Evolutionary conservation across 805 yeast genomes (phyloP).

Genomic region (Zygoascus biomembranicola): DNA sequence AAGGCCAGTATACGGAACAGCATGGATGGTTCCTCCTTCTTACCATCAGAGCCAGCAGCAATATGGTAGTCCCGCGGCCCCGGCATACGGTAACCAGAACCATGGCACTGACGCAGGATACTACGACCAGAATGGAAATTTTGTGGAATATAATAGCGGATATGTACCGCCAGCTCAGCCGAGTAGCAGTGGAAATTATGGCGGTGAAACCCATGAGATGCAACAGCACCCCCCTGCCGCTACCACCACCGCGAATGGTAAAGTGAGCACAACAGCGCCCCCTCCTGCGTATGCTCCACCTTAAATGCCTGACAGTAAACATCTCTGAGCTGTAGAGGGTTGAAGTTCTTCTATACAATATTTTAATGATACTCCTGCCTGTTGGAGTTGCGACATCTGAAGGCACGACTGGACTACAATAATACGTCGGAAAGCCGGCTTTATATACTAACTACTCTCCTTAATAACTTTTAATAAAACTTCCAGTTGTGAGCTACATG

Average conservation of each 20-base stretch:
- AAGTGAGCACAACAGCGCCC: neutral
- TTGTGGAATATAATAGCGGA: conserved; percentile 11
- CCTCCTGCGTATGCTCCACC: conserved; percentile 9
- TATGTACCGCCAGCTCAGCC: conserved; percentile 9
- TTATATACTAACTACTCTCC: too few species aligned
- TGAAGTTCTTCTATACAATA: neutral
- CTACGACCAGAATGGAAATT: conserved; percentile 55
- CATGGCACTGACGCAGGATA: conserved; percentile 55
- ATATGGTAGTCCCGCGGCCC: conserved; percentile 29
- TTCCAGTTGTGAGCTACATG: too few species aligned
- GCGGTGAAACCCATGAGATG: conserved; percentile 5
- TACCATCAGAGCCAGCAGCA: conserved; percentile 51
- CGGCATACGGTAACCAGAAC: conserved; percentile 22
- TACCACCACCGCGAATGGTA: neutral
- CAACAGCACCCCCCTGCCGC: neutral
- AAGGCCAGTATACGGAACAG: conserved; percentile 63
- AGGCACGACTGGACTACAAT: too few species aligned
- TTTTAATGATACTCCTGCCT: too few species aligned
- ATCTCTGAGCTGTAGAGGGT: neutral
- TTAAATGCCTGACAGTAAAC: conserved; percentile 9
- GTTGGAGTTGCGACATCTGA: too few species aligned
- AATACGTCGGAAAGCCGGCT: too few species aligned
- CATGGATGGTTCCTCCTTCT: conserved; percentile 85
- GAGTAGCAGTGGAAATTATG: neutral
- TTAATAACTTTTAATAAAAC: too few species aligned